Base-by-base conservation (phyloP, 306 rosid genomes). In the Prunus fruticosa region DNA sequence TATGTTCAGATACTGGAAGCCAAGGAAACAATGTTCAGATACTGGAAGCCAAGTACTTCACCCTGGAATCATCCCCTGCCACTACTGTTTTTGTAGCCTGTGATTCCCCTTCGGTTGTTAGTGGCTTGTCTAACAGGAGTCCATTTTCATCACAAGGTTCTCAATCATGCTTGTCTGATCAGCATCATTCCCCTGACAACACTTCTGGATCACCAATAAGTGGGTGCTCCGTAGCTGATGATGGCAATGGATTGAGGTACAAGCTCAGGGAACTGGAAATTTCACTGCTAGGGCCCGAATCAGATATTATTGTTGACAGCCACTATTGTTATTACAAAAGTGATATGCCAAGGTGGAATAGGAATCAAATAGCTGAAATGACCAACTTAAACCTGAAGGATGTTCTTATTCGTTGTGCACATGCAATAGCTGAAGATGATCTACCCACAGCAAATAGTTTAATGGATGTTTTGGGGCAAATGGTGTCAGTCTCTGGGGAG, bases 401-500 rank as follows among this genome's bases (percentile, higher is more conserved):
- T 2, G 85, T 86, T 41, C 97, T 96, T 22, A 67, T 79, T 46
- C 11, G 0, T 10, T 92, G 98, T 83, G 99, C 99, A 23, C 56
- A 45, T 38, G 90, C 88, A 0, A 77, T 96, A 53, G 75, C 91
- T 1, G 85, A 84, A 34, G 76, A 6, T 0, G 89, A 92, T 28
- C 3, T 72, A 52, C 27, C 84, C 38, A 78, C 72, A 3, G 98
- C 98, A 28, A 19, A 38, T 14, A 82, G 80, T 1, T 82, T 64
- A 25, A 87, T 96, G 93, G 86, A 91, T 43, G 85, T 88, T 5
- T 79, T 96, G 79, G 93, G 67, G 66, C 87, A 85, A 64, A 92
- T 85, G 97, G 99, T 96, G 22, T 96, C 98, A 0, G 93, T 96
- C 58, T 77, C 81, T 13, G 99, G 99, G 38, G 87, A 86, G 16